These are phyloP conservation scores for Silene vulgaris DNA, from an alignment of 179 eudicot genomes.

Conservation along the genomic window DNA sequence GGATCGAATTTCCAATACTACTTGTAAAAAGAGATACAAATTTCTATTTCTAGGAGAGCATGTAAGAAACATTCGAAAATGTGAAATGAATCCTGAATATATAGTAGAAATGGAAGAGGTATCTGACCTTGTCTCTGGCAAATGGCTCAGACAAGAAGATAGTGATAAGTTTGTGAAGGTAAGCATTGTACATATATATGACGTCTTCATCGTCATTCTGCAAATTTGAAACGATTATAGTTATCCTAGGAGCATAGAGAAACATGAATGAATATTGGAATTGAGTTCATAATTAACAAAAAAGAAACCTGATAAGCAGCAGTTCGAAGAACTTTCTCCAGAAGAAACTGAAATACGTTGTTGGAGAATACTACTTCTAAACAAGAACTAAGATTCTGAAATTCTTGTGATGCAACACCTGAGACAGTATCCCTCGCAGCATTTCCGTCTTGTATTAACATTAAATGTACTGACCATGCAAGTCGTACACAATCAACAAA, in stretches of 20 bases:
- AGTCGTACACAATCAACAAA: conserved; percentile 74
- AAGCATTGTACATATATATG: conserved; percentile 88
- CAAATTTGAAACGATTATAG: background rate
- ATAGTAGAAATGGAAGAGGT: background rate
- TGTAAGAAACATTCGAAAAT: background rate
- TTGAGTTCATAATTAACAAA: conserved; percentile 5
- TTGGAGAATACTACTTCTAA: conserved; percentile 65
- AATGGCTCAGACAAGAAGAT: conserved; percentile 84
- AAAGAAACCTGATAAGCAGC: conserved; percentile 81
- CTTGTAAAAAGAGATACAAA: background rate
- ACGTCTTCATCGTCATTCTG: conserved; percentile 98
- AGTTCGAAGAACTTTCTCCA: conserved; percentile 77
- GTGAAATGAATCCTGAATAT: background rate
- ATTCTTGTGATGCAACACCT: conserved; percentile 45
- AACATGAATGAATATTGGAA: background rate
- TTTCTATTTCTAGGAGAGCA: background rate
- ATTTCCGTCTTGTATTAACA: conserved; percentile 57
- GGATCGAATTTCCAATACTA: background rate
- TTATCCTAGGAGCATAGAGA: background rate
- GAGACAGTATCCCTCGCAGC: conserved; percentile 43
- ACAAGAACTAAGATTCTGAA: conserved; percentile 55
- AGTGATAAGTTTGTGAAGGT: conserved; percentile 85
- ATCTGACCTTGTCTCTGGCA: conserved; percentile 90
- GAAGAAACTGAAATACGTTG: conserved; percentile 75
- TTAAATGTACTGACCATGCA: conserved; percentile 84